phyloP scores from a whole-genome alignment of 2,329 filamentous ascomycete species.

The Metarhizium album region DNA sequence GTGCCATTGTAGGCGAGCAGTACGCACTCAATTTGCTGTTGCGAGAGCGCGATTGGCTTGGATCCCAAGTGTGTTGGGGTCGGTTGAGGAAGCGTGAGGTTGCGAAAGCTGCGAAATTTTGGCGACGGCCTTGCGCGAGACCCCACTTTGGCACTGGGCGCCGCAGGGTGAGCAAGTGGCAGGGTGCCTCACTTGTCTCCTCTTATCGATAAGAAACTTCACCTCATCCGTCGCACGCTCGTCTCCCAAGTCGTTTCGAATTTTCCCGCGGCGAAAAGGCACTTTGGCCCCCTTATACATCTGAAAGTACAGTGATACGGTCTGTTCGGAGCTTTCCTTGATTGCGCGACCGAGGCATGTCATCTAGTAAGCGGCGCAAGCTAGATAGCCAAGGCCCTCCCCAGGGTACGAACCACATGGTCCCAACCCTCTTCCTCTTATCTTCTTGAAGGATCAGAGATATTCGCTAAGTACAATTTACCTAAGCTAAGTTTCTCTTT shows the following conservation, averaged over 20 bases:
- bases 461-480: background rate
- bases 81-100: background rate
- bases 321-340: background rate
- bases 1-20: conserved; percentile 22
- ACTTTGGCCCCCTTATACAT: background rate
- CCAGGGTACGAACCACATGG: conserved; percentile 16
- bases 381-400: conserved; percentile 18
- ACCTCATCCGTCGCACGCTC: background rate
- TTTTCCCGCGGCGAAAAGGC: background rate
- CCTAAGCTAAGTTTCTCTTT: background rate
- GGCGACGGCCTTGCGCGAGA: background rate
- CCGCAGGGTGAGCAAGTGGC: background rate
- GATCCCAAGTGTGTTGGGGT: background rate
- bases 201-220: background rate
- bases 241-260: background rate
- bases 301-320: background rate
- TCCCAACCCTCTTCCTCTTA: background rate
- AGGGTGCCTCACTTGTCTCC: background rate
- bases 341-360: conserved; percentile 8
- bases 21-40: background rate
- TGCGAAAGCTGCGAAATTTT: conserved; percentile 8
- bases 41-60: background rate
- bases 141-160: conserved; percentile 3
- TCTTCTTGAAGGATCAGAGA: background rate
- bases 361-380: conserved; percentile 24